phyloP scores from a whole-genome alignment of 73 alveolate genomes.

The Symbiodinium natans region DNA sequence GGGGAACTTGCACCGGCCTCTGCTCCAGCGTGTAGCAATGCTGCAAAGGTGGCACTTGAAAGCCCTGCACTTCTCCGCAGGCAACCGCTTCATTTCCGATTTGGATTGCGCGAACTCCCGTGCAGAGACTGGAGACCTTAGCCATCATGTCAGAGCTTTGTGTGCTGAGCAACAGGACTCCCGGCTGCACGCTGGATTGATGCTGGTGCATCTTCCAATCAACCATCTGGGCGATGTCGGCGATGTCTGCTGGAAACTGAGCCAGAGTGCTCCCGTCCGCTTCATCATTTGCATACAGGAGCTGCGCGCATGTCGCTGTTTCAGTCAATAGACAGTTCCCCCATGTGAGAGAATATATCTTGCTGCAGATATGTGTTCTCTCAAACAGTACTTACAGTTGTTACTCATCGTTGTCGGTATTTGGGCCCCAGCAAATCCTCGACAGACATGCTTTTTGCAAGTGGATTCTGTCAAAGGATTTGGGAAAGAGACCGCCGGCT shows the following conservation, averaged over 20 bases:
- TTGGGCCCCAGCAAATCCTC: too few relatives aligned
- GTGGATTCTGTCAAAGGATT: too few relatives aligned
- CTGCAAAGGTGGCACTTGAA: background rate
- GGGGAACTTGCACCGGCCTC: background rate
- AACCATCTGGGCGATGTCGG: background rate
- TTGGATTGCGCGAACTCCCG: background rate
- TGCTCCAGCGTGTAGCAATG: background rate
- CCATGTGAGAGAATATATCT: too few relatives aligned
- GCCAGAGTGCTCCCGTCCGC: background rate
- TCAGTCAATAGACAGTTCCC: too few relatives aligned
- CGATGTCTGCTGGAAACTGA: background rate
- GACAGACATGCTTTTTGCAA: too few relatives aligned
- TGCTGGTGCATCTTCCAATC: conserved; percentile 1
- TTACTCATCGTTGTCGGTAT: too few relatives aligned
- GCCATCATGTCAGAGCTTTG: background rate
- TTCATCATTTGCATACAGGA: background rate
- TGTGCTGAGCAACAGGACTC: background rate
- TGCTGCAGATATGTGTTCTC: too few relatives aligned
- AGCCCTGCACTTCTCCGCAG: background rate
- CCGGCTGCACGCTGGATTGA: background rate
- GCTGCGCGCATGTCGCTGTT: too few relatives aligned
- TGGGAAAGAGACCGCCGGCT: too few relatives aligned
- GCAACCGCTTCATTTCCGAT: background rate
- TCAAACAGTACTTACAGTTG: too few relatives aligned
- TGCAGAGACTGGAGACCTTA: background rate